Evolutionary conservation across 2,329 filamentous ascomycete genomes (phyloP).

Genomic region (Nigrospora sphaerica): DNA sequence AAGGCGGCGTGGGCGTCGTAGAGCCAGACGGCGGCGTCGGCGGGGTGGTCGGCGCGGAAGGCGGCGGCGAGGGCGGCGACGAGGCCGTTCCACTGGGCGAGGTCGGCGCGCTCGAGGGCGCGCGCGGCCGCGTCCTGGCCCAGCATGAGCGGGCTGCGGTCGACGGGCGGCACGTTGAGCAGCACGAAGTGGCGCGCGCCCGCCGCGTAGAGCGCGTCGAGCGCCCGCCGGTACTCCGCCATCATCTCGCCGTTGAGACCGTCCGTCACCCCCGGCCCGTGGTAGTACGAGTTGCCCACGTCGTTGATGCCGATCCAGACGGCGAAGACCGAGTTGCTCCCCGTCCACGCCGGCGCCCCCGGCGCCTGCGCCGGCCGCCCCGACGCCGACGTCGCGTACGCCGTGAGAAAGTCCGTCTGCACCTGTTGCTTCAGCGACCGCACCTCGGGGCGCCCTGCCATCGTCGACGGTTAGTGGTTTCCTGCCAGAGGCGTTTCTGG

Average conservation of each 20-base stretch:
- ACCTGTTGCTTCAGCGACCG: conserved; percentile 45
- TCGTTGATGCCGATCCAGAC: conserved; percentile 52
- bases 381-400: conserved; percentile 17
- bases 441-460: conserved; percentile 18
- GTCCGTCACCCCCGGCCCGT: conserved; percentile 17
- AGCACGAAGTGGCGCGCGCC: conserved; percentile 53
- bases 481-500: too few relatives aligned
- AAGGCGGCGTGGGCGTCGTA: conserved; percentile 49
- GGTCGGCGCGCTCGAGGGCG: conserved; percentile 30
- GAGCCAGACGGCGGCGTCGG: conserved; percentile 40
- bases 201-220: conserved; percentile 38
- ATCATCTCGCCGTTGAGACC: conserved; percentile 31
- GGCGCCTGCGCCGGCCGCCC: conserved; percentile 26
- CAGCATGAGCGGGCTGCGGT: conserved; percentile 42
- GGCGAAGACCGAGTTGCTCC: conserved; percentile 32
- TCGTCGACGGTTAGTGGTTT: too few relatives aligned
- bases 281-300: conserved; percentile 40
- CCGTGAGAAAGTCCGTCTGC: conserved; percentile 30
- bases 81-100: conserved; percentile 43
- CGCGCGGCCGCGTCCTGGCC: conserved; percentile 27
- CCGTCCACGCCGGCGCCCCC: conserved; percentile 24
- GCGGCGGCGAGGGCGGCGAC: conserved; percentile 31
- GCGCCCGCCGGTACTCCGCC: conserved; percentile 31
- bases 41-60: conserved; percentile 18
- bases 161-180: conserved; percentile 51